Base-by-base conservation (phyloP, 768 basidiomycete genomes). In the Phylloporus sp. region DNA sequence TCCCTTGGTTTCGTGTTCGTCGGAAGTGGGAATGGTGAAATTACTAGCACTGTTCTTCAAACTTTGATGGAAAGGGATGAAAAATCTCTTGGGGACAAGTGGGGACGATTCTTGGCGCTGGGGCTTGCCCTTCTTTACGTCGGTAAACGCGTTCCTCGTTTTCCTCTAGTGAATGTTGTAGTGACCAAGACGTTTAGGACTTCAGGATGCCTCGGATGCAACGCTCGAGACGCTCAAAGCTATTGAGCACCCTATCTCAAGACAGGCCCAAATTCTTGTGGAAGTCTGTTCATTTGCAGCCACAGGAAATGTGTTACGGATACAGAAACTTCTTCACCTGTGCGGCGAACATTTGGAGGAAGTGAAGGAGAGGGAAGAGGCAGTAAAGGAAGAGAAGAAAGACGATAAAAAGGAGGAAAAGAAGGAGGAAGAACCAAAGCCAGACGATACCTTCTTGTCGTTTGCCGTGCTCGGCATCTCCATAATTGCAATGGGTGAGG, bases 401-500 rank as follows among this genome's bases (percentile, higher is more conserved):
- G 79, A 79, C n/a, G 80, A 82, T 39, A 81, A 83, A 42, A 58
- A 64, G 26, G 78, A 79, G 20, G 80, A 81, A 48, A 81, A 83
- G 49, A 78, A 82, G 49, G 81, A 79, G 24, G 73, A 77, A 38
- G 61, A 72, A 56, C 72, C 59, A 53, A 73, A 60, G 49, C 69
- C 71, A 42, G 82, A 90, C 50, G 88, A 91, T 55, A 84, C 84
- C 24, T 90, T 89, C 76, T 90, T 97, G 65, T 80, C 90, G 0
- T 87, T 97, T 52, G 90, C 95, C 14, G 92, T 95, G 24, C 74
- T 98, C 46, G 96, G 92, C 22, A 90, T 99, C 58, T 84, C 95
- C 0, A 68, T 98, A 48, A 88, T 98, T 35, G 84, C 96, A 5
- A 97, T 98, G 93, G 96, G 96, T 17, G 96, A 99, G 69, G 95